phyloP scores from a whole-genome alignment of 2,329 filamentous ascomycete genomes.

The Diplocarpon mali region DNA sequence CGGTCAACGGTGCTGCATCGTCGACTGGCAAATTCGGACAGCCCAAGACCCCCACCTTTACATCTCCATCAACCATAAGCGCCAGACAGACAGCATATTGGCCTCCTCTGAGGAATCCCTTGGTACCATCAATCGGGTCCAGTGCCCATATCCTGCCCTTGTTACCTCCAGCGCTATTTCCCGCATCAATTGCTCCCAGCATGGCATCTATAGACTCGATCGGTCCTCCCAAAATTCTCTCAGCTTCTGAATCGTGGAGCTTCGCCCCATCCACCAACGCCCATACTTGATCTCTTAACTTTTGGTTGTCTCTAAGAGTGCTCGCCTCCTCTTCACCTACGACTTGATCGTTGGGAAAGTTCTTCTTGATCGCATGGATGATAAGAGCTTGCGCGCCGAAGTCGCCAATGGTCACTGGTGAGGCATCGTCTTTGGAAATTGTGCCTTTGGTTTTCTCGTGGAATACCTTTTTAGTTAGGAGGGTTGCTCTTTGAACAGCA shows the following conservation, averaged over 20 bases:
- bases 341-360: slow-evolving; percentile 84
- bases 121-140: slow-evolving; percentile 95
- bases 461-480: slow-evolving; percentile 69
- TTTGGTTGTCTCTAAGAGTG: slow-evolving; percentile 59
- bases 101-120: slow-evolving; percentile 89
- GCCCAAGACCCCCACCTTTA: slow-evolving; percentile 87
- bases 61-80: slow-evolving; percentile 83
- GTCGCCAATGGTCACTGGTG: slow-evolving; percentile 94
- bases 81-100: slow-evolving; percentile 95
- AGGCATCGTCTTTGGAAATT: slow-evolving; percentile 87
- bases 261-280: slow-evolving; percentile 63
- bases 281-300: slow-evolving; percentile 71
- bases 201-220: slow-evolving; percentile 55
- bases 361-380: slow-evolving; percentile 77
- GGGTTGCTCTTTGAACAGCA: slow-evolving; percentile 72
- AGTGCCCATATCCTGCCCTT: slow-evolving; percentile 86
- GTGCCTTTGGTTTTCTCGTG: slow-evolving; percentile 90
- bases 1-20: slow-evolving; percentile 59
- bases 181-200: slow-evolving; percentile 56
- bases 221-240: slow-evolving; percentile 58
- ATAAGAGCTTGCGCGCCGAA: slow-evolving; percentile 96
- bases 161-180: slow-evolving; percentile 58
- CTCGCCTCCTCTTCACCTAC: slow-evolving; percentile 92
- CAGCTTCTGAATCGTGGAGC: slow-evolving; percentile 54
- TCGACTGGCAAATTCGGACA: slow-evolving; percentile 92